phyloP scores from a whole-genome alignment of 192 early-diverging fungal genomes.

The Dimargaris cristalligena region DNA sequence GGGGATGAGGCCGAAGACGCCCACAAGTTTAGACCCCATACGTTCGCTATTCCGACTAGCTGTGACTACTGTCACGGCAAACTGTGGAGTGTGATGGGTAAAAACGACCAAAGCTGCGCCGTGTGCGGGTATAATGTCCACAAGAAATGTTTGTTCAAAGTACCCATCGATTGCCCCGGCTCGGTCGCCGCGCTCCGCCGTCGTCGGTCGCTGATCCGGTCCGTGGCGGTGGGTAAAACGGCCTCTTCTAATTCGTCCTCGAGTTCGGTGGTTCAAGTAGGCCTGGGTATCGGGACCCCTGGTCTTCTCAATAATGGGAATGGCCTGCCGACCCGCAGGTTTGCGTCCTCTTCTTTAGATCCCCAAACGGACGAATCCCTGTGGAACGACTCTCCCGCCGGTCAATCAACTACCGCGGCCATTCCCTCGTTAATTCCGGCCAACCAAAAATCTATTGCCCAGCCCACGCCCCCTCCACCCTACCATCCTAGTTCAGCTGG shows the following conservation, averaged over 20 bases:
- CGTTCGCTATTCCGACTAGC: constrained; percentile 3
- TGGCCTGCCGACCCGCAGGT: too few species aligned
- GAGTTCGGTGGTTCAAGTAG: not conserved
- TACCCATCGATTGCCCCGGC: constrained; percentile 1
- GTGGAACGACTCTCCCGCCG: too few species aligned
- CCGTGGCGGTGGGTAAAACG: too few species aligned
- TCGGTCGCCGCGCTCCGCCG: not conserved
- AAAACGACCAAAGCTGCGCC: not conserved
- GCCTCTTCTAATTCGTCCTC: too few species aligned
- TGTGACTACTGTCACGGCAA: constrained; percentile 8
- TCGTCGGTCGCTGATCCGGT: not conserved
- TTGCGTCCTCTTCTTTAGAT: too few species aligned
- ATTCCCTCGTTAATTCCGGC: too few species aligned
- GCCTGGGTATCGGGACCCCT: not conserved
- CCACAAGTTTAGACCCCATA: constrained; percentile 1
- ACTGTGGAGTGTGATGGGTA: constrained; percentile 1
- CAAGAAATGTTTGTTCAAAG: constrained; percentile 6
- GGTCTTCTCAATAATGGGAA: not conserved
- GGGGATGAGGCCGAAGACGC: not conserved
- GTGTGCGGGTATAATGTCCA: constrained; percentile 6
- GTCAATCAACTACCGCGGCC: too few species aligned
- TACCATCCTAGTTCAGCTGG: too few species aligned
- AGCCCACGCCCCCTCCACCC: too few species aligned
- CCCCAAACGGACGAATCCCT: too few species aligned
- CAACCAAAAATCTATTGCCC: too few species aligned